Conservation (phyloP, 345 rosid species). For the Acer negundo region DNA sequence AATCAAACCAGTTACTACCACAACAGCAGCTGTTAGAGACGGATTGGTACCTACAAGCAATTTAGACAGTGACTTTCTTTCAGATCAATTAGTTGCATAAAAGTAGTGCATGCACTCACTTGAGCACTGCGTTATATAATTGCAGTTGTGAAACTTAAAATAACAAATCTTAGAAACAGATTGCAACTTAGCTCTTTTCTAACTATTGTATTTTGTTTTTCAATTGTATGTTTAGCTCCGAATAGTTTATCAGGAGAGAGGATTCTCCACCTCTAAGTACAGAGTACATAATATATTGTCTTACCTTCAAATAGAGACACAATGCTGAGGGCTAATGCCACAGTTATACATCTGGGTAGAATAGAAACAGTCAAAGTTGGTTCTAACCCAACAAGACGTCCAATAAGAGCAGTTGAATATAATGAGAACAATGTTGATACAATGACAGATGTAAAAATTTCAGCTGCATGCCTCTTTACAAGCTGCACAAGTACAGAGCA, state of each 20-base stretch:
- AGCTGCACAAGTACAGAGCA: constrained; percentile 60
- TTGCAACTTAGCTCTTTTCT: background rate
- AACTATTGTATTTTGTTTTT: background rate
- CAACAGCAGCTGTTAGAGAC: constrained; percentile 89
- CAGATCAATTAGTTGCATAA: constrained; percentile 12
- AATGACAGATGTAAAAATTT: constrained; percentile 82
- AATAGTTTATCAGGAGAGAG: background rate
- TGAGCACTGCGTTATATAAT: background rate
- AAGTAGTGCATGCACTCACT: background rate
- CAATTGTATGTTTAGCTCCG: background rate
- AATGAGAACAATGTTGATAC: constrained; percentile 82
- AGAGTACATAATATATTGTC: background rate
- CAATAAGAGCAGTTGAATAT: constrained; percentile 85
- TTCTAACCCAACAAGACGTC: constrained; percentile 77
- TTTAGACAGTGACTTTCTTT: background rate
- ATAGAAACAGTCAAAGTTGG: constrained; percentile 80
- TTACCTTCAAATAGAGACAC: constrained; percentile 89
- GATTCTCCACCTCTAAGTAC: background rate
- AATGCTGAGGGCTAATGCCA: constrained; percentile 94
- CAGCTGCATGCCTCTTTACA: constrained; percentile 91
- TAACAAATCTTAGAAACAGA: background rate
- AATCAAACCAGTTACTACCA: constrained; percentile 87
- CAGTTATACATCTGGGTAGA: constrained; percentile 91
- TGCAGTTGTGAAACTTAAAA: background rate
- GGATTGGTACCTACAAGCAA: constrained; percentile 71